phyloP scores from a whole-genome alignment of 163 green algal species.

The Scenedesmus sp. region DNA sequence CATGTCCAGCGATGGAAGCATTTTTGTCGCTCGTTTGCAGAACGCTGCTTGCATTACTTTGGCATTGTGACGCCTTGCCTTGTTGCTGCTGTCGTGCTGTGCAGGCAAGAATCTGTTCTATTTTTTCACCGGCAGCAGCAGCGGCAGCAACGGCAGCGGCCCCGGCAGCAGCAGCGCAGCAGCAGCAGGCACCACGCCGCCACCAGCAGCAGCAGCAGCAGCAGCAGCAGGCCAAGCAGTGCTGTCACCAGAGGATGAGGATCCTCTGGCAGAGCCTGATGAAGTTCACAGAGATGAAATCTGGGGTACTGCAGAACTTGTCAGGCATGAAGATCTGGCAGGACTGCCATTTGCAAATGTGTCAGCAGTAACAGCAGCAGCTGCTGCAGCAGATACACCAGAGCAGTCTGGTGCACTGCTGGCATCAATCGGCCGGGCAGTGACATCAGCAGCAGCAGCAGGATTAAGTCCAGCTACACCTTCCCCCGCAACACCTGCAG shows the following conservation, averaged over 20 bases:
- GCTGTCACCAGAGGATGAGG: constrained; percentile 15
- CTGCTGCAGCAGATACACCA: constrained; percentile 32
- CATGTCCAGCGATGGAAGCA: too few species aligned
- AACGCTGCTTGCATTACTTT: background rate
- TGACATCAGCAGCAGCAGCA: background rate
- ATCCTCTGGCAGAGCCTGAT: constrained; percentile 10
- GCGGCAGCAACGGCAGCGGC: constrained; percentile 13
- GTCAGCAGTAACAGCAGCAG: constrained; percentile 27
- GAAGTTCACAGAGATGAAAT: background rate
- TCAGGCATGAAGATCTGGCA: background rate
- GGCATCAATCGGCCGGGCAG: background rate
- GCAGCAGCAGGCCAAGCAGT: constrained; percentile 22
- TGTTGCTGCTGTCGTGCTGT: background rate
- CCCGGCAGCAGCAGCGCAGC: background rate
- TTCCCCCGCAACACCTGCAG: constrained; percentile 9
- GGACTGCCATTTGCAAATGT: background rate
- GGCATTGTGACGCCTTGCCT: background rate
- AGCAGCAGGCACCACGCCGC: background rate
- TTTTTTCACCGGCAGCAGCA: constrained; percentile 75
- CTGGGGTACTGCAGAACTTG: background rate
- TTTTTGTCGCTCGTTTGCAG: too few species aligned
- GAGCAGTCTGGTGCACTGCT: background rate
- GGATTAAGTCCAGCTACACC: background rate
- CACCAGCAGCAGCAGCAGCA: constrained; percentile 38
- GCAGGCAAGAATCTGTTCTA: constrained; percentile 93